These are phyloP conservation scores for Coniochaeta sp. DNA, from an alignment of 2,329 filamentous ascomycete genomes.

Conservation along the genomic window DNA sequence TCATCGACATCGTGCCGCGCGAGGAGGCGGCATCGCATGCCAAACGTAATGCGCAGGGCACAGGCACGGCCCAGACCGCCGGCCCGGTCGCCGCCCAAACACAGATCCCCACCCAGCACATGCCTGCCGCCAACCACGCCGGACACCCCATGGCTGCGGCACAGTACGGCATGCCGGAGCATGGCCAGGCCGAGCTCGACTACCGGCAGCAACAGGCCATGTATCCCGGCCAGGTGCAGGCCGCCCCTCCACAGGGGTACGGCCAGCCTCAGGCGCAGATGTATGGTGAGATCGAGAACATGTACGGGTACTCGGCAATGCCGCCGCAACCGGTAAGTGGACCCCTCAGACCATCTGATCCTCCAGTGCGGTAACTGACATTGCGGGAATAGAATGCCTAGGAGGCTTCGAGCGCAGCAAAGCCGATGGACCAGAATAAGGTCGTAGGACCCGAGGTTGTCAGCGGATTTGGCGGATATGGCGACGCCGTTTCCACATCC, in stretches of 20 bases:
- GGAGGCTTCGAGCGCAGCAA: background rate
- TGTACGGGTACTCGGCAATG: slow-evolving; percentile 79
- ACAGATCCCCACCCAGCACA: slow-evolving; percentile 46
- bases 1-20: slow-evolving; percentile 96
- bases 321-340: slow-evolving; percentile 70
- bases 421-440: background rate
- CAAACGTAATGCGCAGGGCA: slow-evolving; percentile 55
- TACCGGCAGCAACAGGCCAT: slow-evolving; percentile 75
- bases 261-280: slow-evolving; percentile 73
- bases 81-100: slow-evolving; percentile 40
- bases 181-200: slow-evolving; percentile 62
- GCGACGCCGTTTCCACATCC: background rate
- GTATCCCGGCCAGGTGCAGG: slow-evolving; percentile 74
- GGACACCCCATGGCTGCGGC: slow-evolving; percentile 50
- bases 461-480: background rate
- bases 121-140: slow-evolving; percentile 49
- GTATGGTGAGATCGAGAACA: slow-evolving; percentile 74
- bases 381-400: background rate
- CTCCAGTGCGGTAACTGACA: background rate
- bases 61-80: slow-evolving; percentile 35
- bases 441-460: background rate
- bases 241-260: slow-evolving; percentile 64
- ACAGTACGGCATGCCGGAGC: slow-evolving; percentile 54
- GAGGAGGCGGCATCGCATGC: slow-evolving; percentile 85
- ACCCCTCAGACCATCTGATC: background rate